Base-by-base conservation (phyloP, 2,329 filamentous ascomycete genomes). In the Pezicula carpinea region DNA sequence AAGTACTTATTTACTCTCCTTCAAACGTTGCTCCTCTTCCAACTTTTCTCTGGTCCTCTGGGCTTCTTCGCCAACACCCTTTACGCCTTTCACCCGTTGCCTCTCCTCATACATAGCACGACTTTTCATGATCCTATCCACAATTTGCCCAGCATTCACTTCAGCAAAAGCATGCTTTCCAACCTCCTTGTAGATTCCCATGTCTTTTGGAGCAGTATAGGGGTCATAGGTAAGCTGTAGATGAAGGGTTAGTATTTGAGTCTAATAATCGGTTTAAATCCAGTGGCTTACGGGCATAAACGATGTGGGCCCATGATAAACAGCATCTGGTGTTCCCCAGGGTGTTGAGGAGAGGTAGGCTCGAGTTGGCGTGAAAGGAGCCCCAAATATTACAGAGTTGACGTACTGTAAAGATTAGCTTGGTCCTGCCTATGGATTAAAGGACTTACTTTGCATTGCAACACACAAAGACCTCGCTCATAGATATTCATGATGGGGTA, bases 401-500 rank as follows among this genome's bases (percentile, higher is more conserved):
- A 97, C 78, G 69, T 95, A 95, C 84, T 95, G 21, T 19, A 49
- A 23, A 26, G 29, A 29, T 39, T 46, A 53, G 44, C 41, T 21
- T 22, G 35, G 11, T 49, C 43, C 43, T 21, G 13, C 23, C 13
- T 13, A 40, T 23, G 46, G 18, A 22, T 53, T 11, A 43, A 19
- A 39, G 4, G 29, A 39, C 79, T 60, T 74, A 92, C 89, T 67
- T 86, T 86, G 74, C 93, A 99, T 64, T 99, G 93, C 53, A 97
- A 73, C 23, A 97, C 92, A 65, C 93, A 99, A 18, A 99, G 81
- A 2, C 91, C 91, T 35, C 93, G 85, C 73, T 99, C 93, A 61
- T 92, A 96, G 48, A 96, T 91, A 72, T 97, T 99, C 93, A 99
- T 99, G 70, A 99, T 97, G 21, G 93, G 93, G 64, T 96, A 99